Evolutionary conservation across 148 eudicot species (phyloP).

Genomic region (Chenopodium quinoa): DNA sequence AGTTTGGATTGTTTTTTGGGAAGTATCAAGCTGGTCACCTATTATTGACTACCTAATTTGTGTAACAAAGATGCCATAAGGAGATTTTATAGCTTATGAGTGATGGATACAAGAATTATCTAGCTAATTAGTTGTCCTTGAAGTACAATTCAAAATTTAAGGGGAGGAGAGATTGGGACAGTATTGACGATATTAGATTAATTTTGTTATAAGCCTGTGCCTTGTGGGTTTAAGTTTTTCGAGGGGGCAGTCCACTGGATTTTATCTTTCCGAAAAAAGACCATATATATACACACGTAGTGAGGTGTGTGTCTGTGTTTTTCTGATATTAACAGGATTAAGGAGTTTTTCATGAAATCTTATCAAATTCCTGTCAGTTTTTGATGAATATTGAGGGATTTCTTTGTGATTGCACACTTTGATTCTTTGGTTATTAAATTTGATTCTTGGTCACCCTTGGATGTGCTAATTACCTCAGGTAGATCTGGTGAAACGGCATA

Average conservation of each 20-base stretch:
- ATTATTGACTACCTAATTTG: not conserved
- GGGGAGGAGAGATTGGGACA: not conserved
- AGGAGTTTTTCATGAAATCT: not conserved
- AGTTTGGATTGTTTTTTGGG: not conserved
- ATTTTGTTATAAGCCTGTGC: too few species aligned
- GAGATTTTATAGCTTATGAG: not conserved
- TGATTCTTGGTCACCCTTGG: not conserved
- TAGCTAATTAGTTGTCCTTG: not conserved
- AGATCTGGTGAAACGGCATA: slow-evolving; percentile 78
- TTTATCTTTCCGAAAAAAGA: too few species aligned
- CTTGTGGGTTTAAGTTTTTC: too few species aligned
- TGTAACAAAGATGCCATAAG: not conserved
- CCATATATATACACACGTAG: too few species aligned
- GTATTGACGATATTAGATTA: too few species aligned
- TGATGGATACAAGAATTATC: not conserved
- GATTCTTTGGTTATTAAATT: not conserved
- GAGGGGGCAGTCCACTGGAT: too few species aligned
- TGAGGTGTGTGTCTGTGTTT: too few species aligned
- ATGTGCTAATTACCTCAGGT: slow-evolving; percentile 48
- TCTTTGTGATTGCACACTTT: not conserved
- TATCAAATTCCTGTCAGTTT: not conserved
- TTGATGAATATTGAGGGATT: too few species aligned
- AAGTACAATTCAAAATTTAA: too few species aligned
- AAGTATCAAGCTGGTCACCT: not conserved
- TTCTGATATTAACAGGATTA: too few species aligned